A percentile compares a stretch with the other conserved stretches of the same genome.
phyloP scores from a whole-genome alignment of 2,329 filamentous ascomycete species.

The Trichoderma asperellum region DNA sequence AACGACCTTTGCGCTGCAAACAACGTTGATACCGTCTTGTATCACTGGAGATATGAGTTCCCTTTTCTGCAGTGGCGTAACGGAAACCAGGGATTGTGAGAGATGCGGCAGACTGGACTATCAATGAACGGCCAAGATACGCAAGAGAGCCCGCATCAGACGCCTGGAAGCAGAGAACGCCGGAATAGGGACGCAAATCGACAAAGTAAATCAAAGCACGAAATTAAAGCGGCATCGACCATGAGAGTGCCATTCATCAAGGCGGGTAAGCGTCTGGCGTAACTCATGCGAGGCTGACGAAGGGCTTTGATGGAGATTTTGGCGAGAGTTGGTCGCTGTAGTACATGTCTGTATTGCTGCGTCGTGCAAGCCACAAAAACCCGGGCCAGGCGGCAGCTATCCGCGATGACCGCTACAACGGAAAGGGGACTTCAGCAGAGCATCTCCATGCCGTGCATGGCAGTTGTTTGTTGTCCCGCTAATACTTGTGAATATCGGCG shows the following conservation, averaged over 20 bases:
- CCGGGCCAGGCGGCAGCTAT: neutral
- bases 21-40: neutral
- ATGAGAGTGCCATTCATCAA: neutral
- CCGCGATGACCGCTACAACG: neutral
- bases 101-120: constrained; percentile 6
- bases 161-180: neutral
- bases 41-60: neutral
- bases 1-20: constrained; percentile 1
- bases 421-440: neutral
- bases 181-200: neutral
- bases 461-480: neutral
- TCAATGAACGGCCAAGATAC: constrained; percentile 3
- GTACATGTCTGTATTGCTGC: neutral
- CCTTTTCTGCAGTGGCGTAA: neutral
- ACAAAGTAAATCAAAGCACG: neutral
- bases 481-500: neutral
- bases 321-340: neutral
- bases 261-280: neutral
- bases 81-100: neutral
- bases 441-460: constrained; percentile 11
- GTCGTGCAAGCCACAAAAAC: constrained; percentile 14
- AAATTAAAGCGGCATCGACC: neutral
- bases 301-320: constrained; percentile 9
- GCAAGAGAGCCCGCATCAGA: constrained; percentile 10
- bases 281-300: constrained; percentile 20